A percentile compares a stretch with the other conserved stretches of the same genome.
Conservation (phyloP, 768 basidiomycete species). For the Trametes cingulata region DNA sequence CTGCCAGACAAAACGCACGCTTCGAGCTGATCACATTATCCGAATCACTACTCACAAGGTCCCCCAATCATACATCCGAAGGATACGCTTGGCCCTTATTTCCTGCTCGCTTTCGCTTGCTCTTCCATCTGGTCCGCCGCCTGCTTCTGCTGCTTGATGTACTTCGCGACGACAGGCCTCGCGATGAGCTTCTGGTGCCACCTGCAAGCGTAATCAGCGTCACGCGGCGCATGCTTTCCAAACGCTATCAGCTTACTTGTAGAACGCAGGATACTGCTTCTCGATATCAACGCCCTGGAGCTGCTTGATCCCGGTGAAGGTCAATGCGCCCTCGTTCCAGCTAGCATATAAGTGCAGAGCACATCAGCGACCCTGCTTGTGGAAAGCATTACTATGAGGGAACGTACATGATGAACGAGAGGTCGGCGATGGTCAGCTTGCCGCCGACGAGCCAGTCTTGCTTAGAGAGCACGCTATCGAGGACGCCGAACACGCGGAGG, state of each 20-base stretch:
- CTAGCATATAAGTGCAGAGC: background rate
- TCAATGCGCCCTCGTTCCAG: background rate
- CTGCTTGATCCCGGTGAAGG: background rate
- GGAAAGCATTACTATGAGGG: background rate
- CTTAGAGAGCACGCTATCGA: constrained; percentile 25
- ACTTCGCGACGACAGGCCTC: background rate
- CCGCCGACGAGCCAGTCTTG: constrained; percentile 21
- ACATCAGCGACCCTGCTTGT: background rate
- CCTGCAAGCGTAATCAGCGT: background rate
- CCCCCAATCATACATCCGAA: no score
- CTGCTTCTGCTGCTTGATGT: no score
- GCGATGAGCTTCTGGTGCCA: constrained; percentile 7
- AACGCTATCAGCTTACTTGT: background rate
- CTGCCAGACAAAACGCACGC: no score
- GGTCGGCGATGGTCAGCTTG: constrained; percentile 23
- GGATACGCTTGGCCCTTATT: no score
- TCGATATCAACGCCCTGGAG: background rate
- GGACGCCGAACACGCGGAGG: constrained; percentile 24
- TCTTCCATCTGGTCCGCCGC: no score
- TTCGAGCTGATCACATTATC: no score
- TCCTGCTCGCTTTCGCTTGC: no score
- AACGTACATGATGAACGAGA: constrained; percentile 20
- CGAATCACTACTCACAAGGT: no score
- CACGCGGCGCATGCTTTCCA: background rate
- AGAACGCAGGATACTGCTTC: constrained; percentile 6